phyloP scores from a whole-genome alignment of 2,329 filamentous ascomycete species.

The Chalara sp. region DNA sequence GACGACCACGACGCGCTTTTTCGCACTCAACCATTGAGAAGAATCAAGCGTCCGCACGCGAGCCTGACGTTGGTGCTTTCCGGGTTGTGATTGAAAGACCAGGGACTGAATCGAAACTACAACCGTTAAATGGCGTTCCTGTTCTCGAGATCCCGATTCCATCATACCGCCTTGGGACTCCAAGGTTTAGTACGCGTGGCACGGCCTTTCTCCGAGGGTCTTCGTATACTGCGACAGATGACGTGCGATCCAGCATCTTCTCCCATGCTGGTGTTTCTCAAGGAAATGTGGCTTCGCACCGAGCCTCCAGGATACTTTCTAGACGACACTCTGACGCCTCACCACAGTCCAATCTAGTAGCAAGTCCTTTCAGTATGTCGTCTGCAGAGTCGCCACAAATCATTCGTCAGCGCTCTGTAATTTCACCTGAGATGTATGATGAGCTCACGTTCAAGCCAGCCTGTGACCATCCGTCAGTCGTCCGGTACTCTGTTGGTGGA shows the following conservation, averaged over 20 bases:
- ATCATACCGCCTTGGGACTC: conserved; percentile 75
- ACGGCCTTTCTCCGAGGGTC: conserved; percentile 75
- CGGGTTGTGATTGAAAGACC: conserved; percentile 76
- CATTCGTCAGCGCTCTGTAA: conserved; percentile 29
- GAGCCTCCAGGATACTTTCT: conserved; percentile 18
- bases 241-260: conserved; percentile 56
- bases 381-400: conserved; percentile 9
- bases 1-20: conserved; percentile 52
- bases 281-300: conserved; percentile 15
- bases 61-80: conserved; percentile 59
- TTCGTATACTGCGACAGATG: conserved; percentile 71
- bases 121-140: conserved; percentile 36
- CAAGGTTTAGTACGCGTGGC: conserved; percentile 70
- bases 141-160: conserved; percentile 72
- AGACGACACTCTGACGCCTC: conserved; percentile 26
- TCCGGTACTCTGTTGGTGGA: conserved; percentile 69
- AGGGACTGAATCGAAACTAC: conserved; percentile 52
- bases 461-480: conserved; percentile 73
- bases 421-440: conserved; percentile 77
- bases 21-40: conserved; percentile 76
- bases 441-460: conserved; percentile 68
- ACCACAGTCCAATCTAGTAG: conserved; percentile 14
- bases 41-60: conserved; percentile 45
- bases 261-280: conserved; percentile 34
- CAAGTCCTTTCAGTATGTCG: conserved; percentile 11